Conservation (phyloP, 352 stramenopile genomes). For the Pythium vanterpoolii region DNA sequence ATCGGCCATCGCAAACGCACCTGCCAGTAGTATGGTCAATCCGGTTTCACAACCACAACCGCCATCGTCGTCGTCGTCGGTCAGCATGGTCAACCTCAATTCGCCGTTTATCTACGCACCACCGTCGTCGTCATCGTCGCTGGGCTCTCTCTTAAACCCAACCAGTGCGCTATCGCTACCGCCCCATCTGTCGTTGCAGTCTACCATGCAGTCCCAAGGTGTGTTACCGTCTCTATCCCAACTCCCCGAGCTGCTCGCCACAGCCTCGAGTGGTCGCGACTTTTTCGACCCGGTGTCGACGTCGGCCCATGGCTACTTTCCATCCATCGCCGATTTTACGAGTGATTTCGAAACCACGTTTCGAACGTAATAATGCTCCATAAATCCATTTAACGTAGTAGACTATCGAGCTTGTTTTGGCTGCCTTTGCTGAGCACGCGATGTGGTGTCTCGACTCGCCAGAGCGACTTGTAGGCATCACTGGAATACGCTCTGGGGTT, state of each 20-base stretch:
- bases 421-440: constrained; percentile 69
- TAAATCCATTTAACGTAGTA: constrained; percentile 42
- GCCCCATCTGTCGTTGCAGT: constrained; percentile 10
- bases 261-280: constrained; percentile 32
- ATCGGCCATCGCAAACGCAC: neutral
- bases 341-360: constrained; percentile 44
- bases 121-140: constrained; percentile 7
- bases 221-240: constrained; percentile 49
- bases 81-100: neutral
- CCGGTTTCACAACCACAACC: neutral
- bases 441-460: constrained; percentile 70
- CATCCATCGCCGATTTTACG: constrained; percentile 44
- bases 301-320: constrained; percentile 39
- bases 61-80: neutral
- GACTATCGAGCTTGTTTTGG: constrained; percentile 81
- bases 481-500: constrained; percentile 61
- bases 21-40: neutral
- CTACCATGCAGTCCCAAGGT: constrained; percentile 12
- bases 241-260: constrained; percentile 61
- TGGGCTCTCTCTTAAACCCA: constrained; percentile 32
- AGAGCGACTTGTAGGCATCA: constrained; percentile 68
- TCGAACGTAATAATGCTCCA: constrained; percentile 30
- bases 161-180: constrained; percentile 28
- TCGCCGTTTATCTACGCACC: constrained; percentile 6
- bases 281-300: constrained; percentile 45